Percentiles rank a stretch among this genome's conserved stretches.
phyloP scores from a whole-genome alignment of 768 basidiomycete species.

The Rhizopogon salebrosus region DNA sequence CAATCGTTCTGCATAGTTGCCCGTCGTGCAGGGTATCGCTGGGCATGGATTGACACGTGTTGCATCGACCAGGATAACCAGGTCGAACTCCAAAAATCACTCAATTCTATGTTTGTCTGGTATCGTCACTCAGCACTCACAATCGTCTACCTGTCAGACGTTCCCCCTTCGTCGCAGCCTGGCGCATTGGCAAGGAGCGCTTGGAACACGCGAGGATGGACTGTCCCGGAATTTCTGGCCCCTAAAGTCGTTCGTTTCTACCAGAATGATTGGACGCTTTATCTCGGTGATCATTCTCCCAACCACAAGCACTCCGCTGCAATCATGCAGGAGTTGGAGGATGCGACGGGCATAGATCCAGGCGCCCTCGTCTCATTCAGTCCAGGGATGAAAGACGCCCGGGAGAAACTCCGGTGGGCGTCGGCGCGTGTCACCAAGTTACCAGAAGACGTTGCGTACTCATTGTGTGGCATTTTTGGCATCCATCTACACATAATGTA shows the following conservation, averaged over 20 bases:
- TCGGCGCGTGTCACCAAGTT: neutral
- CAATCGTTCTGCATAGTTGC: neutral
- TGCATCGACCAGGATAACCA: neutral
- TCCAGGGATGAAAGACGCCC: neutral
- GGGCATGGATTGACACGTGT: constrained; percentile 7
- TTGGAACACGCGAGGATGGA: neutral
- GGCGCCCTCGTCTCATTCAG: neutral
- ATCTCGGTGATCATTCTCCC: neutral
- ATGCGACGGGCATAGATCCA: neutral
- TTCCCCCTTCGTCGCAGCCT: neutral
- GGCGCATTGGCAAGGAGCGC: neutral
- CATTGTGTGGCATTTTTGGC: neutral
- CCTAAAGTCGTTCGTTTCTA: neutral
- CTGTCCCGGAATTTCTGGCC: neutral
- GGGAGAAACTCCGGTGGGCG: neutral
- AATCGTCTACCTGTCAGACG: neutral
- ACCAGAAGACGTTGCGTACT: neutral
- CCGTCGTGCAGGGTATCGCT: neutral
- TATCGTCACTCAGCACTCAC: neutral
- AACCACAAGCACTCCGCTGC: neutral
- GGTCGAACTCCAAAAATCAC: neutral
- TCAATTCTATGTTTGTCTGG: neutral
- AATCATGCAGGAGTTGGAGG: neutral
- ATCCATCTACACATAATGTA: neutral
- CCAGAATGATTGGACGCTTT: neutral